Conservation (phyloP, 495 filamentous ascomycete species). For the Neurospora hispaniola region DNA sequence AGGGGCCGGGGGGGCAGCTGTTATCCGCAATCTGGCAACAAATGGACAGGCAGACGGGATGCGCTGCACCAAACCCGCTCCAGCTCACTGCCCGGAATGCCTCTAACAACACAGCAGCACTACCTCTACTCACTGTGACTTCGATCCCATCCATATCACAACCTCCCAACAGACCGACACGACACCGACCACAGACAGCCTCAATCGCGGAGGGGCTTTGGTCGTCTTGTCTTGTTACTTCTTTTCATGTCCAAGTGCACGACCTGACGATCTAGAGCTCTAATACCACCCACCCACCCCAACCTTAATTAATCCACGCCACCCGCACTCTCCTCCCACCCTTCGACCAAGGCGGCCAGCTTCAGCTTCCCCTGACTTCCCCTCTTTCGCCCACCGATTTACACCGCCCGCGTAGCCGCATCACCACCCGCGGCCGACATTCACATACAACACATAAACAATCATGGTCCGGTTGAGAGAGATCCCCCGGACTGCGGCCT, state of each 20-base stretch:
- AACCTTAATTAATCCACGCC: conserved; percentile 1
- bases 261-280: background rate
- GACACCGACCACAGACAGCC: background rate
- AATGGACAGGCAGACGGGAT: background rate
- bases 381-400: conserved; percentile 1
- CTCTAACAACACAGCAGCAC: conserved; percentile 10
- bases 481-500: conserved; percentile 90
- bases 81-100: conserved; percentile 5
- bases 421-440: background rate
- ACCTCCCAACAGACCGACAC: background rate
- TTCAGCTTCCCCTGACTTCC: background rate
- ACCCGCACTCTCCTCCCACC: background rate
- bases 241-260: conserved; percentile 10
- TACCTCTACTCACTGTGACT: background rate
- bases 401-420: background rate
- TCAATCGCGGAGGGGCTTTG: conserved; percentile 11
- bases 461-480: conserved; percentile 91
- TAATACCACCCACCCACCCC: background rate
- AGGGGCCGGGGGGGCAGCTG: background rate
- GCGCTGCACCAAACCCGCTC: conserved; percentile 9
- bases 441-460: conserved; percentile 5
- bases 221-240: conserved; percentile 6
- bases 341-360: background rate
- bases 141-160: background rate
- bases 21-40: conserved; percentile 26